A percentile compares a stretch with the other conserved stretches of the same genome.
phyloP scores from a whole-genome alignment of 23 red algal species.

The Gracilariopsis chorda region DNA sequence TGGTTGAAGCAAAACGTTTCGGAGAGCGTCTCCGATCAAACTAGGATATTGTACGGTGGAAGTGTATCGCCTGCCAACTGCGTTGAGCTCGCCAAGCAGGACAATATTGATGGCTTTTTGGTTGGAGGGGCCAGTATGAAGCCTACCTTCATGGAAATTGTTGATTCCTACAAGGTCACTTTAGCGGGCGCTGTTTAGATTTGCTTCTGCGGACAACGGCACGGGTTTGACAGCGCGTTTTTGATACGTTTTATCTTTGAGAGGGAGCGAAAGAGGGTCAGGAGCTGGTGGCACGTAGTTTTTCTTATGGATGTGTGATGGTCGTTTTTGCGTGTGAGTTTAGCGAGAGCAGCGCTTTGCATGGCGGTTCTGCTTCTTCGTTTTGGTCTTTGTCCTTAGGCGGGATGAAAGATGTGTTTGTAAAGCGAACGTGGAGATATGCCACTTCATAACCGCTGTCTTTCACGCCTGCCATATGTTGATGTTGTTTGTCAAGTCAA shows the following conservation, averaged over 20 bases:
- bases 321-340: not conserved
- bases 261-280: too few species aligned
- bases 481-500: too few species aligned
- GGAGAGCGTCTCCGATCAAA: slow-evolving; percentile 48
- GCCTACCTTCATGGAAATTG: slow-evolving; percentile 80
- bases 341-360: not conserved
- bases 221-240: not conserved
- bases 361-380: not conserved
- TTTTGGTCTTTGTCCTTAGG: not conserved
- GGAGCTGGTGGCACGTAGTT: too few species aligned
- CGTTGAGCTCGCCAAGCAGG: slow-evolving; percentile 71
- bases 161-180: slow-evolving; percentile 61
- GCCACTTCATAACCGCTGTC: too few species aligned
- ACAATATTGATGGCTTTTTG: slow-evolving; percentile 94
- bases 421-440: too few species aligned
- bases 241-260: too few species aligned
- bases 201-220: not conserved
- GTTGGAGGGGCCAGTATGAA: slow-evolving; percentile 92
- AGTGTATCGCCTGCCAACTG: slow-evolving; percentile 91
- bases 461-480: too few species aligned
- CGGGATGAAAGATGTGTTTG: not conserved
- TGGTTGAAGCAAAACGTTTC: slow-evolving; percentile 73
- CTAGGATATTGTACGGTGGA: slow-evolving; percentile 91
- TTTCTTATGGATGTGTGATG: not conserved
- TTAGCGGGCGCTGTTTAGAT: slow-evolving; percentile 3